Conservation (phyloP, 2,329 filamentous ascomycete genomes). For the Volutella citrinella region DNA sequence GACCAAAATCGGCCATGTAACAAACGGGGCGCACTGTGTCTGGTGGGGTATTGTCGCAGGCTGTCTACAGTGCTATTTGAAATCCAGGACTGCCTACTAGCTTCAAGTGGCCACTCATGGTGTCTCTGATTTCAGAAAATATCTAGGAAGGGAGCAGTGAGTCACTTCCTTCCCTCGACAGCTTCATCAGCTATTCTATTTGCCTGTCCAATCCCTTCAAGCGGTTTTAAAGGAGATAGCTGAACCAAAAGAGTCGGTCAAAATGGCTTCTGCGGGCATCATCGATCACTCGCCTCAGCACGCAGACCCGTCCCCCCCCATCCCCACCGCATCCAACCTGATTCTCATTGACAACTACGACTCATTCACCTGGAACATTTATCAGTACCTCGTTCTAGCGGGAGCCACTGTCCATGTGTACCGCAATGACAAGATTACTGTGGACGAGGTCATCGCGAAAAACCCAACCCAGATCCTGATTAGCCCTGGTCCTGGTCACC, state of each 20-base stretch:
- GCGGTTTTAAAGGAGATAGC: background rate
- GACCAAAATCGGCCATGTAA: conserved; percentile 18
- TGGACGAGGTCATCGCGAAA: conserved; percentile 78
- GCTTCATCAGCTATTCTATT: no score
- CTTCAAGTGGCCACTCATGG: no score
- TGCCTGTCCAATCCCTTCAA: no score
- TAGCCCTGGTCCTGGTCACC: conserved; percentile 93
- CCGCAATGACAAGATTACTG: conserved; percentile 85
- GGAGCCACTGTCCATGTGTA: conserved; percentile 87
- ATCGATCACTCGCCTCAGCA: conserved; percentile 85
- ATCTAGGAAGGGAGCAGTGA: no score
- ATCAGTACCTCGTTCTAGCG: conserved; percentile 96
- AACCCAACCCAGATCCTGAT: conserved; percentile 92
- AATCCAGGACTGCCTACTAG: no score
- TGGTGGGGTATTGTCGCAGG: accelerated
- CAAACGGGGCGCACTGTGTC: conserved; percentile 15
- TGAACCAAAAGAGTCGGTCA: conserved; percentile 15
- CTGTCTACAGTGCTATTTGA: no score
- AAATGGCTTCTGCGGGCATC: conserved; percentile 49
- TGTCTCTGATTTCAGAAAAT: no score
- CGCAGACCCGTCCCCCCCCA: conserved; percentile 67
- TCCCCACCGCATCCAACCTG: conserved; percentile 82
- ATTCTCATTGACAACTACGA: conserved; percentile 99
- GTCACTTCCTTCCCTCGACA: no score
- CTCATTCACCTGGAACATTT: conserved; percentile 99